Base-by-base conservation (phyloP, 2,329 filamentous ascomycete species). In the Botrytis tulipae region DNA sequence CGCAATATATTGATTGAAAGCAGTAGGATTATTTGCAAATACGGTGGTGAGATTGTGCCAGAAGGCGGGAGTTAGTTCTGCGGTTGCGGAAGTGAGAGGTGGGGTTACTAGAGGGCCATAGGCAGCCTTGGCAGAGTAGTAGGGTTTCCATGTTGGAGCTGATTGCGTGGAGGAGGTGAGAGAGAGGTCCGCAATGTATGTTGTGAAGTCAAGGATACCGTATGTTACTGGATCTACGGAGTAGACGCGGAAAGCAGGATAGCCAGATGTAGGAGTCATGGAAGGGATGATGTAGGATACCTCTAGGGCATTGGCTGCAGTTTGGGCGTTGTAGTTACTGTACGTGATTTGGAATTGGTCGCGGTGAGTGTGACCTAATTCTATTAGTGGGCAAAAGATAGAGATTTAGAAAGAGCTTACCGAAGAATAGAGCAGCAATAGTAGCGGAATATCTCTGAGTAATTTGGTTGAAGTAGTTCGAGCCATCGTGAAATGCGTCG, bases 21-120 rank as follows among this genome's bases (percentile, higher is more conserved):
- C 79, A 0, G 78, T 74, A 3, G 83, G 76, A 72, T 87, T 79
- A 7, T 73, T 76, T 74, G 87, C 84, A 67, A 90, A 84, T 4
- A 82, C 78, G 1, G 81, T 81, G 1, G 88, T 89, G 32, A 89
- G 82, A 75, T 87, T 85, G 78, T 89, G 88, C 88, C 88, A 90
- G 80, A 89, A 89, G 1, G 84, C 85, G 0, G 87, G 85, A 1
- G 85, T 87, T 48, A 91, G 83, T 76, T 90, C 84, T 9, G 79
- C 78, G 0, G 75, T 68, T 0, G 80, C 80, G 6, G 82, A 82
- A 16, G 79, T 80, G 29, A 85, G 76, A 1, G 85, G 83, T 54
- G 86, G 84, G 44, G 74, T 78, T 22, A 87, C 80, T 3, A 79
- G 72, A 20, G 76, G 48, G 20, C 80, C 80, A 59, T 82, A 82